phyloP scores from a whole-genome alignment of 2,329 filamentous ascomycete genomes.

The Paraphoma chrysanthemicola region DNA sequence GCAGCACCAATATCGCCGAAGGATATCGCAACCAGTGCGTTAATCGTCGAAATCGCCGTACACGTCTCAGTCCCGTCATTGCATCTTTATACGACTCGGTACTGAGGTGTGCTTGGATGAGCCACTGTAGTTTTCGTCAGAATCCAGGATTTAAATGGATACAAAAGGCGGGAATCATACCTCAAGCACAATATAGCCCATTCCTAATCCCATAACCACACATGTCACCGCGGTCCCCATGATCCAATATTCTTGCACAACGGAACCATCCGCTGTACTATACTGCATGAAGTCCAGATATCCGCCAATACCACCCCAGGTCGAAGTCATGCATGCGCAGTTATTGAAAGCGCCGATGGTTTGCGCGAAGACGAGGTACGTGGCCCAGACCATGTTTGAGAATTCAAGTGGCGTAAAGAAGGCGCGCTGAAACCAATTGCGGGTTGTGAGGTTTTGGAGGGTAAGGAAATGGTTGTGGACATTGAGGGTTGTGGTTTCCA shows the following conservation, averaged over 20 bases:
- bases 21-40: slow-evolving; percentile 24
- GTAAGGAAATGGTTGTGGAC: slow-evolving; percentile 9
- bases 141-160: background rate
- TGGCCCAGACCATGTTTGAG: slow-evolving; percentile 45
- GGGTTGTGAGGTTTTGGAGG: slow-evolving; percentile 10
- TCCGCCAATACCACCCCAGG: slow-evolving; percentile 45
- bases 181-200: slow-evolving; percentile 43
- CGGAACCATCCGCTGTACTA: slow-evolving; percentile 31
- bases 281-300: slow-evolving; percentile 47
- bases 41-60: slow-evolving; percentile 24
- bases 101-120: slow-evolving; percentile 41
- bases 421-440: slow-evolving; percentile 30
- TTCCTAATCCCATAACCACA: slow-evolving; percentile 33
- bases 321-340: slow-evolving; percentile 49
- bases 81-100: slow-evolving; percentile 35
- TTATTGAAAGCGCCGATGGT: slow-evolving; percentile 50
- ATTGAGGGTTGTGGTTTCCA: background rate
- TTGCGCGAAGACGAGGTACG: slow-evolving; percentile 48
- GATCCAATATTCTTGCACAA: slow-evolving; percentile 37
- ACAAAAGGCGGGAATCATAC: background rate
- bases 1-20: slow-evolving; percentile 9
- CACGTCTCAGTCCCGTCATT: slow-evolving; percentile 22
- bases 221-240: slow-evolving; percentile 34
- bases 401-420: slow-evolving; percentile 44
- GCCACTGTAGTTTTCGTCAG: slow-evolving; percentile 29